Evolutionary conservation across 1,139 yeast genomes (phyloP).

Genomic region (Zhuliangozyma parablackwelliae): DNA sequence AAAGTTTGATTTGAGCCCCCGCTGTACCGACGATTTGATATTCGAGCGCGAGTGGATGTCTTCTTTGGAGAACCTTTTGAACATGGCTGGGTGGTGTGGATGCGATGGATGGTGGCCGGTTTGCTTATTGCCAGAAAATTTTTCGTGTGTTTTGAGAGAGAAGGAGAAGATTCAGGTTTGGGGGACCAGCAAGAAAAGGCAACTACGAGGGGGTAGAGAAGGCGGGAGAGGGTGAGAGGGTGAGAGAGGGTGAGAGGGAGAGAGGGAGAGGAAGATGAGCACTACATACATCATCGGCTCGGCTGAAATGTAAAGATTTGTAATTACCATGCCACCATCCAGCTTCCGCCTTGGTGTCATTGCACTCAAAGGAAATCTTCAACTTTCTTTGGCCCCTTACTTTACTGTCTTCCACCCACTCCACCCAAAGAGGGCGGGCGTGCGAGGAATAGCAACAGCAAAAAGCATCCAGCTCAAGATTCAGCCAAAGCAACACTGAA

Average conservation of each 20-base stretch:
- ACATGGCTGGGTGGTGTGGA: constrained; percentile 26
- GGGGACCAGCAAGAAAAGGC: too few relatives aligned
- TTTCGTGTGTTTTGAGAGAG: neutral
- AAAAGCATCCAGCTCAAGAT: constrained; percentile 58
- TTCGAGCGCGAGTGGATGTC: constrained; percentile 89
- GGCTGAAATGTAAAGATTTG: constrained; percentile 54
- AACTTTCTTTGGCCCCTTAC: constrained; percentile 57
- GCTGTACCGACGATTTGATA: constrained; percentile 87
- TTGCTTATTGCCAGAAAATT: neutral
- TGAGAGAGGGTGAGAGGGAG: too few relatives aligned
- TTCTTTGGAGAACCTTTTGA: constrained; percentile 73
- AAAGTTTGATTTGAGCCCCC: constrained; percentile 72
- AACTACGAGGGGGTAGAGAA: too few relatives aligned
- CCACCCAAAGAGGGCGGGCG: too few relatives aligned
- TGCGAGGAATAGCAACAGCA: neutral
- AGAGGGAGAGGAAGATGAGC: too few relatives aligned
- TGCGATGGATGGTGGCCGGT: too few relatives aligned
- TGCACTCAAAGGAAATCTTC: constrained; percentile 73
- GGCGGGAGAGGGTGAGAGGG: too few relatives aligned
- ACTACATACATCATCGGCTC: neutral
- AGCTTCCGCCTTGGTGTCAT: constrained; percentile 50
- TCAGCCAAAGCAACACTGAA: constrained; percentile 23
- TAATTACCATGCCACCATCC: constrained; percentile 72
- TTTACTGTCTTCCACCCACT: neutral
- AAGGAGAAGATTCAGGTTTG: too few relatives aligned